A percentile compares a stretch with the other conserved stretches of the same genome.
Evolutionary conservation across 2,329 filamentous ascomycete genomes (phyloP).

Genomic region (Septoria petroselini): DNA sequence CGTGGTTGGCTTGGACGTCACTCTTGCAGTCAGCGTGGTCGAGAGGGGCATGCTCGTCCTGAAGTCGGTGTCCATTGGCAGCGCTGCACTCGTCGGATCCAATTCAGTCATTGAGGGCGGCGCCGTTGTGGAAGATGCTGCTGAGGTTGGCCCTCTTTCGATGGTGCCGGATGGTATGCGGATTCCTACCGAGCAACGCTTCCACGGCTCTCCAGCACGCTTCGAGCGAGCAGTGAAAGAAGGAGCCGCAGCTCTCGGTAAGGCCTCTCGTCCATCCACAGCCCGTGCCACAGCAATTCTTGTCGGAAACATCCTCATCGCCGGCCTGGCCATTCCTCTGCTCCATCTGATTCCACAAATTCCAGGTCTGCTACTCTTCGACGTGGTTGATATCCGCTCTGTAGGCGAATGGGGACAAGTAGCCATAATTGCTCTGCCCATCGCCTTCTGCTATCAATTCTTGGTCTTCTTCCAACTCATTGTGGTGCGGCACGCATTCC

Average conservation of each 20-base stretch:
- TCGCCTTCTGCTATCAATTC: slow-evolving; percentile 26
- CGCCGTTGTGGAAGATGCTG: slow-evolving; percentile 26
- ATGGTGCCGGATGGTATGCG: slow-evolving; percentile 28
- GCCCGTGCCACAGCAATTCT: slow-evolving; percentile 20
- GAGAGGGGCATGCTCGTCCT: slow-evolving; percentile 28
- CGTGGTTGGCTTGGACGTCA: slow-evolving; percentile 26
- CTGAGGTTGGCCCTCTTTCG: slow-evolving; percentile 27
- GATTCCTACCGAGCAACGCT: slow-evolving; percentile 23
- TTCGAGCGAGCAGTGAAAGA: slow-evolving; percentile 24
- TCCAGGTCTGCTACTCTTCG: slow-evolving; percentile 26
- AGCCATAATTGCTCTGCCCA: slow-evolving; percentile 23
- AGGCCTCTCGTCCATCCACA: slow-evolving; percentile 20
- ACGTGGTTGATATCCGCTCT: slow-evolving; percentile 19
- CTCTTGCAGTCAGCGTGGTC: slow-evolving; percentile 24
- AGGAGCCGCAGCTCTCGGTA: slow-evolving; percentile 8
- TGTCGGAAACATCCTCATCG: slow-evolving; percentile 20
- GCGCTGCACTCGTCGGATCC: slow-evolving; percentile 24
- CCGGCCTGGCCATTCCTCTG: slow-evolving; percentile 21
- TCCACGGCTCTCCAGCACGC: slow-evolving; percentile 28
- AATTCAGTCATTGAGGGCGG: slow-evolving; percentile 29
- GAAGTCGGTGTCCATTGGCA: slow-evolving; percentile 26
- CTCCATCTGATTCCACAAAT: slow-evolving; percentile 26
- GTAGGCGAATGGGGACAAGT: slow-evolving; percentile 26
- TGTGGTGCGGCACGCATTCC: slow-evolving; percentile 21
- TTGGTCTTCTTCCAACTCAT: slow-evolving; percentile 27